Percentiles rank a stretch among this genome's conserved stretches.
These are phyloP conservation scores for Cyclocybe cylindracea DNA, from an alignment of 768 basidiomycete genomes.

Conservation along the genomic window DNA sequence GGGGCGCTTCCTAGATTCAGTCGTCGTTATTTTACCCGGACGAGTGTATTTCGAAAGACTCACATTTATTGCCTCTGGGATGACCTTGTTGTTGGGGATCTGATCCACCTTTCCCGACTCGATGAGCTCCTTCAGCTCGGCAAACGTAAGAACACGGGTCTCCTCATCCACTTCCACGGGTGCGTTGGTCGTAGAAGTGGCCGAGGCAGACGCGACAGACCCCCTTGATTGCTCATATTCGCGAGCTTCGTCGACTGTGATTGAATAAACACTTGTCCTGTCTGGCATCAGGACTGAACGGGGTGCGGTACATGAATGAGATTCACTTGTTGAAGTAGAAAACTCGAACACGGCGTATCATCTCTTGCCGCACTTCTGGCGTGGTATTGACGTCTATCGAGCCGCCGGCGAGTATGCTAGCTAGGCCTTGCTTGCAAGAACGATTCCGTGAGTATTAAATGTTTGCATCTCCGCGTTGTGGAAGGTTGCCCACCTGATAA, in stretches of 20 bases:
- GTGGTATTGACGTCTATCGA: constrained; percentile 33
- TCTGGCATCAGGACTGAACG: too few species aligned
- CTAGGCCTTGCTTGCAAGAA: constrained; percentile 62
- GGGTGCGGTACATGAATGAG: not conserved
- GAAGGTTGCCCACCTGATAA: constrained; percentile 50
- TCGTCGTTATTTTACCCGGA: not conserved
- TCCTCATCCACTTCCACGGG: constrained; percentile 22
- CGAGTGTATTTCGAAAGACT: constrained; percentile 19
- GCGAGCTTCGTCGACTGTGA: constrained; percentile 43
- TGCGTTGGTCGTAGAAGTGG: not conserved
- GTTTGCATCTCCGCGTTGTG: too few species aligned
- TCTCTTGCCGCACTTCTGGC: constrained; percentile 43
- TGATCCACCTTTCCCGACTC: constrained; percentile 69
- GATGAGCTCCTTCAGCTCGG: constrained; percentile 70
- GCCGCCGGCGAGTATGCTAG: constrained; percentile 50
- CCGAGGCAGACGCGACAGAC: not conserved
- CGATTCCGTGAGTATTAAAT: not conserved
- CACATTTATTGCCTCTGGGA: constrained; percentile 70
- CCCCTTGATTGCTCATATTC: constrained; percentile 28
- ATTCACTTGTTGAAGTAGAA: constrained; percentile 75
- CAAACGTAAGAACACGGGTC: constrained; percentile 57
- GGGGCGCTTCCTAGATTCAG: constrained; percentile 45
- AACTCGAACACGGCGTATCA: constrained; percentile 54
- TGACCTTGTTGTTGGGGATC: constrained; percentile 78
- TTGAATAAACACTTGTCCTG: constrained; percentile 41